Conservation (phyloP, 1,284 basidiomycete species). For the Bondarzewia mesenterica region DNA sequence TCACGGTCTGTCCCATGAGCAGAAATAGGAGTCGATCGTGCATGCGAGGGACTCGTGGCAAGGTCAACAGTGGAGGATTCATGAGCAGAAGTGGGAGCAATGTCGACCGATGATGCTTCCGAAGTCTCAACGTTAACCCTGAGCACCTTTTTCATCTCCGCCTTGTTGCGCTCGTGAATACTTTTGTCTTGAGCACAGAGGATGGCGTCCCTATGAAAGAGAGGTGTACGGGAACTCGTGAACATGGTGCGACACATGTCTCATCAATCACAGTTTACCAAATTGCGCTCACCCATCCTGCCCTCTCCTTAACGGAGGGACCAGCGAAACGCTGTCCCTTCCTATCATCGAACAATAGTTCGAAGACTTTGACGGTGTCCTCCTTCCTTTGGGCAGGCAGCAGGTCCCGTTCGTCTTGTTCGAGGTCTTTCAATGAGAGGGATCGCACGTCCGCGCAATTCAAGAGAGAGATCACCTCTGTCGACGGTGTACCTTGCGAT, state of each 20-base stretch:
- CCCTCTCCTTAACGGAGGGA: constrained; percentile 50
- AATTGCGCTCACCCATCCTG: constrained; percentile 62
- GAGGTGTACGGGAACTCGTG: not conserved
- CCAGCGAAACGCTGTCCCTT: constrained; percentile 53
- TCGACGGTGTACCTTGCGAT: constrained; percentile 33
- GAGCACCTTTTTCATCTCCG: constrained; percentile 5
- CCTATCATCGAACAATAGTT: constrained; percentile 47
- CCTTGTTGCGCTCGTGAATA: constrained; percentile 10
- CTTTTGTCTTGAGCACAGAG: constrained; percentile 31
- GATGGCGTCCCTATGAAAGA: constrained; percentile 49
- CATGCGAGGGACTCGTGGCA: too few relatives aligned
- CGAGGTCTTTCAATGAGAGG: constrained; percentile 33
- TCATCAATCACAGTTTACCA: constrained; percentile 37
- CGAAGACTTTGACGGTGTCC: constrained; percentile 44
- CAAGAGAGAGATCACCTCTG: constrained; percentile 38
- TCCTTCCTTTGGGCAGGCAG: constrained; percentile 28
- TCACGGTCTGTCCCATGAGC: not conserved
- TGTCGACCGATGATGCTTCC: constrained; percentile 2
- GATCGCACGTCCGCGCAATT: constrained; percentile 59
- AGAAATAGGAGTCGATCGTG: too few relatives aligned
- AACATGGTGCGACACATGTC: not conserved
- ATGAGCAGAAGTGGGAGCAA: not conserved
- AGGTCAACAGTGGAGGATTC: not conserved
- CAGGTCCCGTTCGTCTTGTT: constrained; percentile 31
- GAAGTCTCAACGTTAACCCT: constrained; percentile 6